A percentile compares a stretch with the other conserved stretches of the same genome.
Evolutionary conservation across 225 moss, liverwort and hornwort genomes (phyloP).

Genomic region (Marchantia paleacea): DNA sequence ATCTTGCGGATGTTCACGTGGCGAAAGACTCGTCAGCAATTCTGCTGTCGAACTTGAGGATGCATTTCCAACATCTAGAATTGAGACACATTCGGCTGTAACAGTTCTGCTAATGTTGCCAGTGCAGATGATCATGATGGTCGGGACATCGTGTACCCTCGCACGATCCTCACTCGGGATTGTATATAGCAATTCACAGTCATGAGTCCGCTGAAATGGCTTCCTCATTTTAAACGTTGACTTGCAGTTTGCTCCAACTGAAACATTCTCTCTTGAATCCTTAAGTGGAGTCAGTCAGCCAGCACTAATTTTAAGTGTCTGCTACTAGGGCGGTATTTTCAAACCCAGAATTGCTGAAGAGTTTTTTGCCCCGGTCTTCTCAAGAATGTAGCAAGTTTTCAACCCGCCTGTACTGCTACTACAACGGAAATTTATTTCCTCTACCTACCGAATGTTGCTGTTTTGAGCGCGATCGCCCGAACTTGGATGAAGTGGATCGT

Average conservation of each 20-base stretch:
- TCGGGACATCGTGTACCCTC: background rate
- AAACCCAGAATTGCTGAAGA: constrained; percentile 7
- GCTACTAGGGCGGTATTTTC: background rate
- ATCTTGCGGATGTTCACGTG: constrained; percentile 12
- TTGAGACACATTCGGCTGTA: background rate
- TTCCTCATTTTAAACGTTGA: background rate
- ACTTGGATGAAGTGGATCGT: background rate
- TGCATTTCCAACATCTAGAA: background rate
- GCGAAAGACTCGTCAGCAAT: constrained; percentile 15
- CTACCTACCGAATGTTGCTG: background rate
- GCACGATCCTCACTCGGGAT: background rate
- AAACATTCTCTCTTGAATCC: background rate
- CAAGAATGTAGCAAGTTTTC: background rate
- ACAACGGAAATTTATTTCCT: background rate
- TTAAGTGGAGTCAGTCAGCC: background rate
- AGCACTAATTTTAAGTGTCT: background rate
- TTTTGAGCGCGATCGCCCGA: background rate
- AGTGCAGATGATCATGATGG: background rate
- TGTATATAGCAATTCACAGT: background rate
- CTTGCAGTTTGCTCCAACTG: background rate
- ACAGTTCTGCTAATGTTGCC: background rate
- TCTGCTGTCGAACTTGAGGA: background rate
- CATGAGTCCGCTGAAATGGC: background rate
- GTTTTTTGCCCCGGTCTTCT: constrained; percentile 15
- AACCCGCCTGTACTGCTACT: background rate